Evolutionary conservation across 2,329 filamentous ascomycete genomes (phyloP).

Genomic region (Tolypocladium tundrense): DNA sequence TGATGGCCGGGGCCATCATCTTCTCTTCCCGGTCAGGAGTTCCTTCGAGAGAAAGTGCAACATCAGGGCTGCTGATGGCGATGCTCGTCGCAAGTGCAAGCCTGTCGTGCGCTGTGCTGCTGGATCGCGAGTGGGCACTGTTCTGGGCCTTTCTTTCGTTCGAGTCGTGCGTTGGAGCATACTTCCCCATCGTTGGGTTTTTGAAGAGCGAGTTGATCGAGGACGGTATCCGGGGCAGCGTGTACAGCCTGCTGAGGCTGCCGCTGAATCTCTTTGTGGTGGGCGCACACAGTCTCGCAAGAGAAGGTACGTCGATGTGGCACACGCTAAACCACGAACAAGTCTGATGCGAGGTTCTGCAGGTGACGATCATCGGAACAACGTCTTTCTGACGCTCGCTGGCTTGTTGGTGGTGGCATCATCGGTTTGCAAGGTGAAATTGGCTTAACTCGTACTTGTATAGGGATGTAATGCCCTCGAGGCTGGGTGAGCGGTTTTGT

Average conservation of each 20-base stretch:
- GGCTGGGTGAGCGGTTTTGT: not conserved
- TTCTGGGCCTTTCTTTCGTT: conserved; percentile 49
- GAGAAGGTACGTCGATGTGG: conserved; percentile 24
- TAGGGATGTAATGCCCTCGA: not conserved
- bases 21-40: not conserved
- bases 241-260: conserved; percentile 47
- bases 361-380: conserved; percentile 18
- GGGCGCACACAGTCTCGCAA: conserved; percentile 31
- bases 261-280: conserved; percentile 47
- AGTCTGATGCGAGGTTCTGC: conserved; percentile 2
- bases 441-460: not conserved
- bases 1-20: conserved; percentile 42
- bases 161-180: conserved; percentile 46
- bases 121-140: conserved; percentile 30
- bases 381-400: conserved; percentile 13
- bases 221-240: conserved; percentile 39
- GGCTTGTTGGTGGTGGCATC: not conserved
- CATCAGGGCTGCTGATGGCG: conserved; percentile 22
- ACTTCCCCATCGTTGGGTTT: conserved; percentile 45
- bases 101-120: conserved; percentile 29
- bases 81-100: conserved; percentile 21
- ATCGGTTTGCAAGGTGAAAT: not conserved
- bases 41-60: conserved; percentile 8
- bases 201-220: conserved; percentile 44
- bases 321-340: not conserved